Conservation (phyloP, 805 yeast genomes). For the Wickerhamiella sorbophila region DNA sequence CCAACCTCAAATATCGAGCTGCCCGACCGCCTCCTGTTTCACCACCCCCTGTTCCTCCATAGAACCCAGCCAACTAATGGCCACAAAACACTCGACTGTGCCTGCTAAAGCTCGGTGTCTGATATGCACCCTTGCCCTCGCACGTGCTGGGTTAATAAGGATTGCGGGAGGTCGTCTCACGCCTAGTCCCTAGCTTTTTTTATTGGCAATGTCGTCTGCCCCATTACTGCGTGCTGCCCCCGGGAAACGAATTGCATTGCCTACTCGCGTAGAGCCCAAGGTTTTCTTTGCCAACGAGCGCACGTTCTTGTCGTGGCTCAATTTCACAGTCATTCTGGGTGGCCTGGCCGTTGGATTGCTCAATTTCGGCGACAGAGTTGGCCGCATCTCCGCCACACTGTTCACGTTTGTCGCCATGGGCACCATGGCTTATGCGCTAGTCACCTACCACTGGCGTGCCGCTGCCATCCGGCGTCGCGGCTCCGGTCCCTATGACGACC, state of each 20-base stretch:
- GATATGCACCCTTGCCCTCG: neutral
- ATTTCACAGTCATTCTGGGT: constrained; percentile 95
- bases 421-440: constrained; percentile 89
- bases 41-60: too few relatives aligned
- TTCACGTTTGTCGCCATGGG: constrained; percentile 96
- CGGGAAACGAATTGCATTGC: constrained; percentile 88
- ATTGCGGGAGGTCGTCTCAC: too few relatives aligned
- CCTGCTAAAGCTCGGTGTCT: too few relatives aligned
- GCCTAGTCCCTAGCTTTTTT: too few relatives aligned
- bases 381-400: constrained; percentile 82
- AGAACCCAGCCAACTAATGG: too few relatives aligned
- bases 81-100: too few relatives aligned
- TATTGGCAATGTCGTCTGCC: constrained; percentile 43
- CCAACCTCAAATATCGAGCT: too few relatives aligned
- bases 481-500: constrained; percentile 97
- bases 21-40: too few relatives aligned
- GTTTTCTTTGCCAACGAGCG: constrained; percentile 98
- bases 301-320: constrained; percentile 95
- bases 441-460: constrained; percentile 99
- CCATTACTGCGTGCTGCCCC: constrained; percentile 63
- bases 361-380: constrained; percentile 90
- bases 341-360: constrained; percentile 91
- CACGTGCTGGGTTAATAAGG: neutral
- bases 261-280: constrained; percentile 97
- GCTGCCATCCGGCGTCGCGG: constrained; percentile 96